Conservation (phyloP, 2,329 filamentous ascomycete species). For the Anthostomella pinea region DNA sequence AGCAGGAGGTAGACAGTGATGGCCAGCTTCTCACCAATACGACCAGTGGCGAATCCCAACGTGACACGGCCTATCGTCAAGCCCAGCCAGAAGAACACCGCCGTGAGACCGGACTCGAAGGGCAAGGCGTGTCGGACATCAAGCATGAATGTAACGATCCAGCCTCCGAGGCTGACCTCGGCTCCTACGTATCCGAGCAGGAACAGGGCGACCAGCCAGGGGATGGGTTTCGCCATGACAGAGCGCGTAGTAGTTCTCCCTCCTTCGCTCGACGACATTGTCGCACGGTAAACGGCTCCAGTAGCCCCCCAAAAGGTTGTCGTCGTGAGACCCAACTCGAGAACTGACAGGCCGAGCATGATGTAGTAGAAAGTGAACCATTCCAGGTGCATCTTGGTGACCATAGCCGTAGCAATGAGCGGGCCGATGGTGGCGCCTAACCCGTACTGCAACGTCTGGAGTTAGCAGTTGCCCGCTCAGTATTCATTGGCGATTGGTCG, state of each 20-base stretch:
- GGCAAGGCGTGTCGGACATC: slow-evolving; percentile 64
- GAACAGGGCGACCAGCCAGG: slow-evolving; percentile 73
- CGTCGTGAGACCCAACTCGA: slow-evolving; percentile 53
- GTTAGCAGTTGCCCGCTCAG: no score
- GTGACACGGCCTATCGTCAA: slow-evolving; percentile 71
- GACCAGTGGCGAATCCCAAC: slow-evolving; percentile 73
- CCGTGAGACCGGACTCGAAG: slow-evolving; percentile 72
- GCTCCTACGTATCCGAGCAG: slow-evolving; percentile 75
- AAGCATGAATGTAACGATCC: slow-evolving; percentile 89
- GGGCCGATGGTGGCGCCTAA: slow-evolving; percentile 68
- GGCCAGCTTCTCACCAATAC: slow-evolving; percentile 67
- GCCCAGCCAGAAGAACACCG: slow-evolving; percentile 82
- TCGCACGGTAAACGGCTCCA: slow-evolving; percentile 52
- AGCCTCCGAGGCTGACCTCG: slow-evolving; percentile 72
- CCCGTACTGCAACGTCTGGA: slow-evolving; percentile 69
- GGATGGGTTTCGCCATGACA: slow-evolving; percentile 51
- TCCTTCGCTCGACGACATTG: slow-evolving; percentile 29
- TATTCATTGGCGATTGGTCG: no score
- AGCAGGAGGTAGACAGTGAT: slow-evolving; percentile 62
- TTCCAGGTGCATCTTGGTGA: slow-evolving; percentile 56
- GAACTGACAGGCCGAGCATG: slow-evolving; percentile 58
- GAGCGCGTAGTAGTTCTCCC: slow-evolving; percentile 44
- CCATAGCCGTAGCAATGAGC: slow-evolving; percentile 69
- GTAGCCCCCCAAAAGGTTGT: slow-evolving; percentile 63
- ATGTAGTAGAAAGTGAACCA: slow-evolving; percentile 80